A percentile compares a stretch with the other conserved stretches of the same genome.
These are phyloP conservation scores for Yarrowia galli DNA, from an alignment of 1,139 yeast genomes.

Conservation along the genomic window DNA sequence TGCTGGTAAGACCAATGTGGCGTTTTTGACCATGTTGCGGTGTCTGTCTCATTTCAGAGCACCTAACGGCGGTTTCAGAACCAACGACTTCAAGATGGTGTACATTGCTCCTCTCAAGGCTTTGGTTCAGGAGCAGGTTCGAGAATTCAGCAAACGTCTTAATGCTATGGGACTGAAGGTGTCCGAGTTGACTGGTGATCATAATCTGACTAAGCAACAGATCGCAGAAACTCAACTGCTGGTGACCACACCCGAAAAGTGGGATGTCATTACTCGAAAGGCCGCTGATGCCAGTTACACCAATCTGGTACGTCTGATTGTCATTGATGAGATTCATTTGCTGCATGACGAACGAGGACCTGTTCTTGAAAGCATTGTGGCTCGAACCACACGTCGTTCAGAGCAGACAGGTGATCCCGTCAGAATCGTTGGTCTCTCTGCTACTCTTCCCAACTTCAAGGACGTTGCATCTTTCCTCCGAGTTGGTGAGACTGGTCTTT, in stretches of 20 bases:
- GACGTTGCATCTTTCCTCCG: slow-evolving; percentile 87
- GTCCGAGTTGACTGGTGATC: slow-evolving; percentile 90
- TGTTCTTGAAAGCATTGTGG: slow-evolving; percentile 84
- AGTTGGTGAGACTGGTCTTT: slow-evolving; percentile 69
- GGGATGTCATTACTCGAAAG: slow-evolving; percentile 96
- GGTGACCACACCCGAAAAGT: slow-evolving; percentile 94
- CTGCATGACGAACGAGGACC: slow-evolving; percentile 97
- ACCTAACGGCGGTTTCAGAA: slow-evolving; percentile 58
- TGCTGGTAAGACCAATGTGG: slow-evolving; percentile 97
- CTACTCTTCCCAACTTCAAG: slow-evolving; percentile 87
- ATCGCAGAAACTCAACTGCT: slow-evolving; percentile 80
- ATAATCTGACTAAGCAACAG: slow-evolving; percentile 77
- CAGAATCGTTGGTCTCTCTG: slow-evolving; percentile 86
- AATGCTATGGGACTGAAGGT: slow-evolving; percentile 73
- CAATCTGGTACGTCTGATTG: slow-evolving; percentile 70
- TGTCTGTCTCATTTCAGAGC: slow-evolving; percentile 64
- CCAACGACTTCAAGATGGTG: slow-evolving; percentile 74
- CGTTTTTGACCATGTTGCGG: slow-evolving; percentile 76
- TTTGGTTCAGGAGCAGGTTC: slow-evolving; percentile 91
- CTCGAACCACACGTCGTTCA: slow-evolving; percentile 66
- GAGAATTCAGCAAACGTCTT: slow-evolving; percentile 80
- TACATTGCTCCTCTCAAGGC: slow-evolving; percentile 96
- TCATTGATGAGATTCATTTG: slow-evolving; percentile 92
- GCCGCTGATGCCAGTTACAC: slow-evolving; percentile 68
- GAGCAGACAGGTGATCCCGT: slow-evolving; percentile 59